Base-by-base conservation (phyloP, 2,329 filamentous ascomycete genomes). In the Pseudohalonectria lignicola region DNA sequence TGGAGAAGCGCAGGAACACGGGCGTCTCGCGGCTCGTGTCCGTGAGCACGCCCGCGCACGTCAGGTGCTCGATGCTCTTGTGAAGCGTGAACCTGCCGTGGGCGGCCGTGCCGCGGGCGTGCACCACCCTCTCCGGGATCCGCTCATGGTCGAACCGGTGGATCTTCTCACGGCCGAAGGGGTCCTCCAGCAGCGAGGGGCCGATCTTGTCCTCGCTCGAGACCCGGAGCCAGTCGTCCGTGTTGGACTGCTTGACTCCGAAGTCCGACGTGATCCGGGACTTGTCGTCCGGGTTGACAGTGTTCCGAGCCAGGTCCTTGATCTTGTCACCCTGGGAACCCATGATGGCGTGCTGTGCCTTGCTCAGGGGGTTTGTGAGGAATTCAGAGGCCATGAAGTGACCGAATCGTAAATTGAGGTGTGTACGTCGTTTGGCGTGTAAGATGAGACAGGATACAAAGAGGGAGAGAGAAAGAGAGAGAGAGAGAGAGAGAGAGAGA, bases 221-320 rank as follows among this genome's bases (percentile, higher is more conserved):
- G 5, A 80, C 68, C 37, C 73, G 76, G 39, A 93, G 64, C 85
- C 84, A 92, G 53, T 87, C 71, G 51, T 94, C 86, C 1, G 80
- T 79, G 49, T 81, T 81, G 31, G 65, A 62, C 50, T 86, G 71
- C 57, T 80, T 85, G 20, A 81, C 76, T 17, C 86, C 86, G 60
- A 71, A 85, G 51, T 94, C 86, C 35, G 79, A 81, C 0, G 85
- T 90, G 46, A 87, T 74, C 29, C 72, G 67, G 23, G 69, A 64
- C 28, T 74, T 67, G 36, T 70, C 59, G 32, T 71, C 61, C 2
- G 75, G 66, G 51, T 85, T 68, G 39, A 75, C 70, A 4, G 63
- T 81, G 43, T 78, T 63, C 30, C 60, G 59, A 19, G 65, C 55
- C 34, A 88, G 63, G 49, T 87, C 77, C 13, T 67, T 64, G 19